phyloP scores from a whole-genome alignment of 106 monocot genomes.

The Dioscorea zingiberensis region DNA sequence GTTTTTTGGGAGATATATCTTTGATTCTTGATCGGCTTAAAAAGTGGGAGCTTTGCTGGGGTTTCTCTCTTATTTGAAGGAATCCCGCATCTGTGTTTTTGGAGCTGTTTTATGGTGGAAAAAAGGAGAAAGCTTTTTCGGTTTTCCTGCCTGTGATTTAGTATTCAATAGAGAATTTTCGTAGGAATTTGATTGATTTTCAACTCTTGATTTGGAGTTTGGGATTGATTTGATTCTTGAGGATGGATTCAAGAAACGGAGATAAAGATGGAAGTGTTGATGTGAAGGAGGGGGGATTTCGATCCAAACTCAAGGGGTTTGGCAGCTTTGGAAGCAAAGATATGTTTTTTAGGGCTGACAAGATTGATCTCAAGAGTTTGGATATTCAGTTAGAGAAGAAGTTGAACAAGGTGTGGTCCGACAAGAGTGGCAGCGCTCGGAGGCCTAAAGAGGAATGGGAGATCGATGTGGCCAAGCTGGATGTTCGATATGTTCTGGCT shows the following conservation, averaged over 20 bases:
- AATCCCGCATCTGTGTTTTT: background rate
- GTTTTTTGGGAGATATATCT: too few relatives aligned
- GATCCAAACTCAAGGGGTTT: conserved; percentile 8
- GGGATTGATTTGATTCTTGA: background rate
- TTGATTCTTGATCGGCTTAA: too few relatives aligned
- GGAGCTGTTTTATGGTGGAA: background rate
- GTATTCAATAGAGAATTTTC: too few relatives aligned
- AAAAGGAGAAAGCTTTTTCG: too few relatives aligned
- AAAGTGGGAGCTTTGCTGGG: background rate
- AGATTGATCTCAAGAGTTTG: conserved; percentile 48
- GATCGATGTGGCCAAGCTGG: conserved; percentile 57
- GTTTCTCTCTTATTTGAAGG: background rate
- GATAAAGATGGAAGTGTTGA: background rate
- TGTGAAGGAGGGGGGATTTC: background rate
- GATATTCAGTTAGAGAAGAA: conserved; percentile 56
- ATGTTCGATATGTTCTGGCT: conserved; percentile 41
- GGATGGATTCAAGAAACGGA: conserved; percentile 1
- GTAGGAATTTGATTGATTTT: too few relatives aligned
- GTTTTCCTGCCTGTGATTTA: too few relatives aligned
- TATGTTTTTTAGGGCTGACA: conserved; percentile 46
- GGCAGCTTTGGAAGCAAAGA: conserved; percentile 23
- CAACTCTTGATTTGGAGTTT: background rate
- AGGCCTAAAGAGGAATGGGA: conserved; percentile 59
- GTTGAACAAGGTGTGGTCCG: conserved; percentile 34
- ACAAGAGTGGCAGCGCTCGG: conserved; percentile 2